Conservation (phyloP, 192 early-diverging fungal species). For the Cladochytrium replicatum region DNA sequence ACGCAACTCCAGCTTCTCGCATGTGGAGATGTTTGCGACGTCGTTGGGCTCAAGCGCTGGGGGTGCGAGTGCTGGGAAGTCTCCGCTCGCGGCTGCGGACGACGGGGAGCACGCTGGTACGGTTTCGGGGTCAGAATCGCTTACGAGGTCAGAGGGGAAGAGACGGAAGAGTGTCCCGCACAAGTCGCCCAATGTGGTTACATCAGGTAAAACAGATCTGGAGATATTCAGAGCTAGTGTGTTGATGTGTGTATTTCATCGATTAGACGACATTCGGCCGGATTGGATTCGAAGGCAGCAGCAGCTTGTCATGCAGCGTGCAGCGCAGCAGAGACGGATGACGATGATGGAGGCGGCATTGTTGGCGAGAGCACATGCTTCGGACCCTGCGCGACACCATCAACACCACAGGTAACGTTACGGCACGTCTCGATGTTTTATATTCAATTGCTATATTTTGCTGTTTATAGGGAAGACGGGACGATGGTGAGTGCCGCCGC, state of each 20-base stretch:
- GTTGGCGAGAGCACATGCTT: conserved; percentile 1
- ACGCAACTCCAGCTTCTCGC: too few relatives aligned
- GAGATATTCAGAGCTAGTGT: neutral
- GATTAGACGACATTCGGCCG: conserved; percentile 59
- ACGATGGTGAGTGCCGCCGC: conserved; percentile 9
- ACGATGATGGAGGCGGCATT: conserved; percentile 3
- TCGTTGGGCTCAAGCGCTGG: neutral
- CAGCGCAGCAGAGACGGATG: conserved; percentile 12
- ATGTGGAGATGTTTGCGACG: too few relatives aligned
- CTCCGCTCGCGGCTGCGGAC: neutral
- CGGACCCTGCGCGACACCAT: conserved; percentile 10
- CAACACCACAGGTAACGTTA: conserved; percentile 2
- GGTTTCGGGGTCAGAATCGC: neutral
- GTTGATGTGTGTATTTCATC: neutral
- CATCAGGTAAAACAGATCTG: conserved; percentile 12
- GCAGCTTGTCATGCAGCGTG: conserved; percentile 23
- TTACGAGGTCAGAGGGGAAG: conserved; percentile 1
- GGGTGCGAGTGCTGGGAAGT: neutral
- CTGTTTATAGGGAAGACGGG: neutral
- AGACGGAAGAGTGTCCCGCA: conserved; percentile 19
- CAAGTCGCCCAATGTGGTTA: conserved; percentile 15
- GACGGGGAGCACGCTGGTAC: neutral
- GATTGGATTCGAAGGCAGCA: conserved; percentile 49
- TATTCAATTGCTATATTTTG: neutral
- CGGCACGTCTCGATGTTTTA: conserved; percentile 2